These are phyloP conservation scores for Cryptosporidium ryanae DNA, from an alignment of 169 alveolate species.

Conservation along the genomic window DNA sequence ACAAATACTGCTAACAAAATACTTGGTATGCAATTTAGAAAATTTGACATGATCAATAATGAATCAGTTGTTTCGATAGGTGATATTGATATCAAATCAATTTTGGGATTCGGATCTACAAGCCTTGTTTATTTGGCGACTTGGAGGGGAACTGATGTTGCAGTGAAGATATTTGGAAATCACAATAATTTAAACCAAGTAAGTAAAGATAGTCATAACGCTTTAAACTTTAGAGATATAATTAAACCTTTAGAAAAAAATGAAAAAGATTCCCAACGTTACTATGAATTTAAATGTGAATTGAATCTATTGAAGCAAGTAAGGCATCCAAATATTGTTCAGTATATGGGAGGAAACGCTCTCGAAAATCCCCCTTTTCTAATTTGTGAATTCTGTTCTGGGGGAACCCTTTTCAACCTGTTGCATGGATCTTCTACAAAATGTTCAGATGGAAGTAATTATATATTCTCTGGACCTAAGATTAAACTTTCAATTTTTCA, in stretches of 20 bases:
- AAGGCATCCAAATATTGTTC: conserved; percentile 87
- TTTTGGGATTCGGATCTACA: conserved; percentile 86
- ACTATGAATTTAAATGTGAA: conserved; percentile 84
- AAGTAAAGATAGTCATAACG: conserved; percentile 27
- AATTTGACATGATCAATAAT: not conserved
- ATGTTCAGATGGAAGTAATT: conserved; percentile 9
- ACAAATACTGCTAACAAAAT: not conserved
- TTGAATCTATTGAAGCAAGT: conserved; percentile 85
- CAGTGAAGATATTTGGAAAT: conserved; percentile 83
- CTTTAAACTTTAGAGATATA: not conserved
- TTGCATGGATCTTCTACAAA: conserved; percentile 37
- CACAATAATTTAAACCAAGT: conserved; percentile 77
- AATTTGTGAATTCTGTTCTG: conserved; percentile 71
- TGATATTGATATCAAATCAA: conserved; percentile 1
- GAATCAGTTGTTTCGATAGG: conserved; percentile 3
- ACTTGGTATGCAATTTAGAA: not conserved
- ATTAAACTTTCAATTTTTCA: conserved; percentile 79
- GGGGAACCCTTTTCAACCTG: conserved; percentile 71
- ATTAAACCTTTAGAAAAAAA: conserved; percentile 5
- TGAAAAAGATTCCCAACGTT: conserved; percentile 76
- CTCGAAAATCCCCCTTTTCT: conserved; percentile 75
- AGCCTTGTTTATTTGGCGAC: conserved; percentile 86
- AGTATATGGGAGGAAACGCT: conserved; percentile 89
- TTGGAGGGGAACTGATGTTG: conserved; percentile 88
- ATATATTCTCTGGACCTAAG: conserved; percentile 27